phyloP scores from a whole-genome alignment of 768 basidiomycete species.

The Porpolomopsis calyptriformis region DNA sequence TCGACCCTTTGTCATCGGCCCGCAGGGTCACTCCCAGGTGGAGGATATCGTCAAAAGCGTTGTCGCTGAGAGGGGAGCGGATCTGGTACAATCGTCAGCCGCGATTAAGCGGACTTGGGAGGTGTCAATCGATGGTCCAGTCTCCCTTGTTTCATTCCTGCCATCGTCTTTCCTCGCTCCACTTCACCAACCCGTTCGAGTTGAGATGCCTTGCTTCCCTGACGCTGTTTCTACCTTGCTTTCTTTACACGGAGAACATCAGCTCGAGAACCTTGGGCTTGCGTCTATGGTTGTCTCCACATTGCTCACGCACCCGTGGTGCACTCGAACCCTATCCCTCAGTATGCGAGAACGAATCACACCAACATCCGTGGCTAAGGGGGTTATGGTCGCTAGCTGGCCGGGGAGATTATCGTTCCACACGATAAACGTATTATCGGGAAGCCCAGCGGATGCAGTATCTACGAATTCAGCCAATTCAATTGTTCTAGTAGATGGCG shows the following conservation, averaged over 20 bases:
- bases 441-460: constrained; percentile 5
- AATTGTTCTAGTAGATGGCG: constrained; percentile 71
- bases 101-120: constrained; percentile 29
- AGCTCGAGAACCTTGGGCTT: constrained; percentile 72
- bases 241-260: constrained; percentile 72
- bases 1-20: constrained; percentile 55
- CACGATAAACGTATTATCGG: constrained; percentile 17
- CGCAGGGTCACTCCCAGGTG: constrained; percentile 46
- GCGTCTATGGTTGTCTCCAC: constrained; percentile 53
- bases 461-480: constrained; percentile 5
- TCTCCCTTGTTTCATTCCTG: constrained; percentile 20
- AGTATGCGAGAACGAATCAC: constrained; percentile 32
- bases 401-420: constrained; percentile 77
- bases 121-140: constrained; percentile 24
- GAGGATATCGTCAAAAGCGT: constrained; percentile 31
- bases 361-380: constrained; percentile 36
- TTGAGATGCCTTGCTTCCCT: constrained; percentile 34
- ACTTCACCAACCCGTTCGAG: constrained; percentile 31
- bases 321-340: constrained; percentile 13
- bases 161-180: constrained; percentile 24
- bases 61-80: constrained; percentile 34
- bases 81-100: constrained; percentile 26
- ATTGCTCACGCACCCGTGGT: constrained; percentile 34
- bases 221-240: constrained; percentile 39
- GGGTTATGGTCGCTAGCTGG: constrained; percentile 60